Percentiles rank a stretch among this genome's conserved stretches.
Conservation (phyloP, 2,329 filamentous ascomycete species). For the Pestalotiopsis sp. region DNA sequence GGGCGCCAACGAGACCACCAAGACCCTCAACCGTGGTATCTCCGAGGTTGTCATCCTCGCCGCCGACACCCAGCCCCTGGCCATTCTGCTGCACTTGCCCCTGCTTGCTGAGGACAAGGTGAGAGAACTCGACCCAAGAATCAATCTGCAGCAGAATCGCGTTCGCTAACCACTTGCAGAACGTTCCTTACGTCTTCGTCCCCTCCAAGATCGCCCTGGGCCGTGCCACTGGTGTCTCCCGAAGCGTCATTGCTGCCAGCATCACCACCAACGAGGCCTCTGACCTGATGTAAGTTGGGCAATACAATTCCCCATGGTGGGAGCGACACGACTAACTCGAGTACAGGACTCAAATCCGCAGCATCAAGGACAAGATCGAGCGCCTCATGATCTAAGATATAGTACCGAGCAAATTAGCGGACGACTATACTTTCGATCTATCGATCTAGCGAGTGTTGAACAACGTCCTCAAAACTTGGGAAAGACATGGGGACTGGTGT, state of each 20-base stretch:
- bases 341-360: slow-evolving; percentile 73
- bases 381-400: slow-evolving; percentile 80
- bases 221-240: slow-evolving; percentile 85
- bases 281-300: slow-evolving; percentile 60
- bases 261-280: slow-evolving; percentile 93
- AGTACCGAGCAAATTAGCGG: not conserved
- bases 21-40: slow-evolving; percentile 75
- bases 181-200: slow-evolving; percentile 64
- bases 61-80: slow-evolving; percentile 83
- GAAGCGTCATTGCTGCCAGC: slow-evolving; percentile 69
- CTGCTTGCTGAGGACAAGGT: slow-evolving; percentile 83
- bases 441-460: not conserved
- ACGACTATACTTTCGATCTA: not conserved
- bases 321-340: not conserved
- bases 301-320: not conserved
- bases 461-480: not conserved
- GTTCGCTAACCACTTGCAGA: slow-evolving; percentile 39
- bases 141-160: not conserved
- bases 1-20: slow-evolving; percentile 83
- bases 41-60: slow-evolving; percentile 88
- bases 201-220: slow-evolving; percentile 79
- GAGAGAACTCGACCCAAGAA: not conserved
- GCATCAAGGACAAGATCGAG: slow-evolving; percentile 94
- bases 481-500: not conserved
- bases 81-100: slow-evolving; percentile 87